Evolutionary conservation across 805 yeast genomes (phyloP), one percentile per base, ranked within the genome.

Genomic region (Kuraishia piskuri): DNA sequence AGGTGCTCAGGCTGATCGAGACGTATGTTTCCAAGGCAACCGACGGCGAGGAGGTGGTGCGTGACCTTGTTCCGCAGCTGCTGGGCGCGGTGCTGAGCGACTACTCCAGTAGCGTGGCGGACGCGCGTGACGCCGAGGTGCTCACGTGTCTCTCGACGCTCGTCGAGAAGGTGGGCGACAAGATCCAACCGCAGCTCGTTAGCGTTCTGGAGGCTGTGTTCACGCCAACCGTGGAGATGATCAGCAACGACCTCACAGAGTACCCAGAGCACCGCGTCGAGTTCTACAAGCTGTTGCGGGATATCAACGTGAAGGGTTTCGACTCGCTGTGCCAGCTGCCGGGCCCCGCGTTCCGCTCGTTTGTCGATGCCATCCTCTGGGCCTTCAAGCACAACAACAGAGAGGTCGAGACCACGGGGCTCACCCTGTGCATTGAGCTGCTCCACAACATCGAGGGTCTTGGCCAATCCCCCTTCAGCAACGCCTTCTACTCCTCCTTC

Each of bases 201-300:
- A 71, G 83, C 53, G 89, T 94, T 55, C 74, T 94, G 58, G 96
- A 90, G 64, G 86, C 85, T 69, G 96, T 94, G 14, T 94, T 94
- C 70, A 96, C 89, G 67, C 88, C 92, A 66, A 94, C 99, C 1
- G 79, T 94, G 68, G 87, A 85, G 60, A 94, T 94, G 99, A 92
- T 94, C 63, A 90, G 88, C 66, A 88, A 88, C 64, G 97, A 94
- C 69, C 90, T 94, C 66, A 84, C 96, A 2, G 97, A 94, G 69
- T 94, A 89, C 68, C 99, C 98, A 12, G 99, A 94, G 68, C 97
- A 92, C 72, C 83, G 99, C 64, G 96, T 92, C 54, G 98, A 91
- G 67, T 94, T 94, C 68, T 94, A 92, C 74, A 88, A 86, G 71
- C 76, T 94, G 53, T 77, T 94, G 65, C 85, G 91, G 61, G 95